Evolutionary conservation across 257 asterid genomes (phyloP), one percentile per base, ranked within the genome.

Genomic region (Cruciata laevipes): DNA sequence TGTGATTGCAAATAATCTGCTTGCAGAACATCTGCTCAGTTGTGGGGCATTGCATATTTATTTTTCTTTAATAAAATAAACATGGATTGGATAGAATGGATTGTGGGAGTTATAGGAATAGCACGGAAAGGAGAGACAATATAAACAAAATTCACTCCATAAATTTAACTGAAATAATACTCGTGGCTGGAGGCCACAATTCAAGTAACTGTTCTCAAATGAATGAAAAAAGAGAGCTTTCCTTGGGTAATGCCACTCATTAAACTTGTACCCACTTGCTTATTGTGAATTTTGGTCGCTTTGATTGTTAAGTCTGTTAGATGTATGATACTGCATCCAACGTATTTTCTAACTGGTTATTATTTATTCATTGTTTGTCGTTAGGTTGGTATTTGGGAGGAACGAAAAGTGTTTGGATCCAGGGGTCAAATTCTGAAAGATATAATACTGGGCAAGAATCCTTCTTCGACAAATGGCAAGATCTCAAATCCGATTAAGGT

Each of bases 301-400:
- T 42, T 3, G 11, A 18, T 35, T 1, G 13, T 51, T 13, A 53
- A 30, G 20, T 23, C 14, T 20, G 7, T 42, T 17, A 35, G 21
- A 11, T 61, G 35, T 23, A 18, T 13, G 3, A 31, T 27, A 51
- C 10, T 40, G 57, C n/a, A 17, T 7, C 16, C 69, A 9, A 49
- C 23, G 64, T 37, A 56, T 65, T 71, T 30, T 27, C 25, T 32
- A 71, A 58, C 63, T 44, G 62, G 66, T 38, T 8, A 10, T 18
- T 68, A 24, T 24, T 55, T 32, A 52, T 60, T 8, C 73, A 73
- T 62, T 63, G 66, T 42, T 61, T 69, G 31, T 68, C 71, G 30
- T 71, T 80, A 94, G 99, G 91, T 94, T 82, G 86, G 77, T 66
- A 88, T 94, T 74, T 90, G 97, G 97, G 96, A 90, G 75, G 96